phyloP scores from a whole-genome alignment of 2,329 filamentous ascomycete species.

The Xenoacremonium recifei region DNA sequence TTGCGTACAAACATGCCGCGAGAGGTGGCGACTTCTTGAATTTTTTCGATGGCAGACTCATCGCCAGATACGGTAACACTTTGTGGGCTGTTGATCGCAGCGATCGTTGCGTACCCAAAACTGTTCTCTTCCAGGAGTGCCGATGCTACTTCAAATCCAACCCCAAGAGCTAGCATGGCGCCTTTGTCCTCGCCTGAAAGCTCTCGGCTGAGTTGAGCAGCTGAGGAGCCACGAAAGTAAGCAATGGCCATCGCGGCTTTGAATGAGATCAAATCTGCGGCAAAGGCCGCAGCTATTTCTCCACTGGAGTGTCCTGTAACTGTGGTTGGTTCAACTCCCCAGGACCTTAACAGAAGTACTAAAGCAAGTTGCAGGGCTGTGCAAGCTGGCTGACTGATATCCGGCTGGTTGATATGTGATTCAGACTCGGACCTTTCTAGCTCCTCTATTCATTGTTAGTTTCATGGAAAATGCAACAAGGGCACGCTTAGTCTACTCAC shows the following conservation, averaged over 20 bases:
- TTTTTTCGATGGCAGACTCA: constrained; percentile 20
- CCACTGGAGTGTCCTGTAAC: constrained; percentile 32
- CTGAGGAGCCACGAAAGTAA: constrained; percentile 15
- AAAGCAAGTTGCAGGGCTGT: constrained; percentile 39
- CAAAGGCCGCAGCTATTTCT: constrained; percentile 34
- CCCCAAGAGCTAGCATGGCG: constrained; percentile 22
- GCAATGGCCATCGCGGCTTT: constrained; percentile 13
- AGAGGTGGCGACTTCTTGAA: constrained; percentile 22
- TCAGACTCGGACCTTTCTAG: too few relatives aligned
- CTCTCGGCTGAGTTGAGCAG: too few relatives aligned
- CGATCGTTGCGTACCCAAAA: constrained; percentile 13
- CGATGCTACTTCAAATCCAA: constrained; percentile 4
- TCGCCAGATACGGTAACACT: constrained; percentile 32
- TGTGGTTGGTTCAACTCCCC: constrained; percentile 21
- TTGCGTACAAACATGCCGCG: constrained; percentile 29
- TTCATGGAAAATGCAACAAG: too few relatives aligned
- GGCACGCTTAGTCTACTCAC: too few relatives aligned
- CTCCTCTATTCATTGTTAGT: too few relatives aligned
- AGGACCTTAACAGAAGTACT: constrained; percentile 28
- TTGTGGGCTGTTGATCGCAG: constrained; percentile 26
- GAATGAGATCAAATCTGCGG: constrained; percentile 24
- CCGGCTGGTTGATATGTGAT: too few relatives aligned
- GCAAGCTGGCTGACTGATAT: constrained; percentile 34
- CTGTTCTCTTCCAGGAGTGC: constrained; percentile 5
- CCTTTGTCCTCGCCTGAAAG: constrained; percentile 11